phyloP scores from a whole-genome alignment of 148 eudicot species.

The Polygonum maritimum region DNA sequence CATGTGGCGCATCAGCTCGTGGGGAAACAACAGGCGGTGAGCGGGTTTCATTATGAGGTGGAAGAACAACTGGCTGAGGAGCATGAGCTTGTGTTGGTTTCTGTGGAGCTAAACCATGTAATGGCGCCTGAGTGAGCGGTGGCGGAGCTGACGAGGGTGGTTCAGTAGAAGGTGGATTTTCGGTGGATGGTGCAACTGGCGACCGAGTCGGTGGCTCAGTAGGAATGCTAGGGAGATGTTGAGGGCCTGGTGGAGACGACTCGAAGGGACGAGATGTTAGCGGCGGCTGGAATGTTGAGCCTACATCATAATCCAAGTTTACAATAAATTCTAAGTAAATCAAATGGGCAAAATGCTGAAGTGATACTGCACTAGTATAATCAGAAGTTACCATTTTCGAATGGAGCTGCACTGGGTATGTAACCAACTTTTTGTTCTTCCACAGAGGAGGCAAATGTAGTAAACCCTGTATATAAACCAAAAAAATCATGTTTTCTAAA shows the following conservation, averaged over 20 bases:
- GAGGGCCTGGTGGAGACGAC: slow-evolving; percentile 11
- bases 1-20: not conserved
- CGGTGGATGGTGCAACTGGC: not conserved
- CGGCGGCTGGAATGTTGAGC: slow-evolving; percentile 13
- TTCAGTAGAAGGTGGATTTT: not conserved
- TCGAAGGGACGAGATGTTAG: slow-evolving; percentile 12
- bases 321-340: not conserved
- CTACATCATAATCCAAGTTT: slow-evolving; percentile 10
- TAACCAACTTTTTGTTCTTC: slow-evolving; percentile 18
- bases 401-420: slow-evolving; percentile 6
- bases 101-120: slow-evolving; percentile 7
- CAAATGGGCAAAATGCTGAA: not conserved
- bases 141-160: not conserved
- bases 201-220: slow-evolving; percentile 1
- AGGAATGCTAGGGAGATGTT: not conserved
- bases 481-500: not conserved
- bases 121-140: slow-evolving; percentile 5
- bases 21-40: slow-evolving; percentile 8
- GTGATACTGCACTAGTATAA: not conserved
- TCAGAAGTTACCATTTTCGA: slow-evolving; percentile 11
- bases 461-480: slow-evolving; percentile 15
- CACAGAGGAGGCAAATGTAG: slow-evolving; percentile 10
- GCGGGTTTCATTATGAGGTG: not conserved
- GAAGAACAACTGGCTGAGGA: slow-evolving; percentile 3
- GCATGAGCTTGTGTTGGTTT: not conserved